Base-by-base conservation (phyloP, 2,329 filamentous ascomycete species). In the Acarospora socialis region DNA sequence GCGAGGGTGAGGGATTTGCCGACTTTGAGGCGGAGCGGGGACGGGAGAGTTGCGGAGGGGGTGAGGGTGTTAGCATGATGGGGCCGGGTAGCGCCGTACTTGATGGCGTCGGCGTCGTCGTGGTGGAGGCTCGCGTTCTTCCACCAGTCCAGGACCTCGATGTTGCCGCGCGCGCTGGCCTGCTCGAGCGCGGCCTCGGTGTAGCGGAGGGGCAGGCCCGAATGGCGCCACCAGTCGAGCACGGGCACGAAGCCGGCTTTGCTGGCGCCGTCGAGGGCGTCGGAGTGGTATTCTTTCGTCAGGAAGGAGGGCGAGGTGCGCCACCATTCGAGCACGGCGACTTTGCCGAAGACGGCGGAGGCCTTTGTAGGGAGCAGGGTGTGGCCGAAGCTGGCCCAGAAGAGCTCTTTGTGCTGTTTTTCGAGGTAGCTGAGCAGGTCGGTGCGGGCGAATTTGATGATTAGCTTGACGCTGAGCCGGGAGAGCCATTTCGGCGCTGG, bases 61-160 rank as follows among this genome's bases (percentile, higher is more conserved):
- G n/a, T n/a, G n/a, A n/a, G n/a, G n/a, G 8, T 47, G 41, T 7
- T 36, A 35, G 7, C 36, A 40, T 19, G 42, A 36, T 7, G 20
- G n/a, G n/a, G 3, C 10, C 28, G 28, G n/a, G n/a, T n/a, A n/a
- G n/a, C 9, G 7, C 7, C 18, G 17, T 30, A 28, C 20, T 37
- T 37, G 29, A 44, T 39, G n/a, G 51, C 46, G 10, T 40, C 40
- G 4, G 66, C 59, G 30, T 73, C 59, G 25, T 76, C 66, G 46
- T 76, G 66, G 32, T 69, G 66, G 9, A 63, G 57, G 8, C 69
- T 70, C 0, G 77, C 74, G 37, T 77, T 69, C 44, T 81, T 81
- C 87, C 87, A 95, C 87, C 87, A 95, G 46, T 92, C 78, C 1
- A 95, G 67, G 1, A 94, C 83, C 5, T 73, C 61, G n/a, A 93